Percentiles rank a stretch among this genome's conserved stretches.
These are phyloP conservation scores for Diaporthe destruens DNA, from an alignment of 2,329 filamentous ascomycete genomes.

Conservation along the genomic window DNA sequence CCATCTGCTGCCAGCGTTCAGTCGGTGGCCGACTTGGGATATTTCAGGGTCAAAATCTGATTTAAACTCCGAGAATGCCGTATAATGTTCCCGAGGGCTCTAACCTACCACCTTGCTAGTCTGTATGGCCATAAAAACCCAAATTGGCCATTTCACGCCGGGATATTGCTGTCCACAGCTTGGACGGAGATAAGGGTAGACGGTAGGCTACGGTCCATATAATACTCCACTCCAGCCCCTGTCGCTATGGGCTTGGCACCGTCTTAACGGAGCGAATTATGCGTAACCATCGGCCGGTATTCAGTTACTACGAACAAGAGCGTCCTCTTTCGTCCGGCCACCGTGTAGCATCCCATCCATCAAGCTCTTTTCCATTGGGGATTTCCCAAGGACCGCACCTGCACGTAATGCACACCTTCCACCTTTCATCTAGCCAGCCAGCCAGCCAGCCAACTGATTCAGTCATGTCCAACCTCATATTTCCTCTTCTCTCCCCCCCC, in stretches of 20 bases:
- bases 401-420: not conserved
- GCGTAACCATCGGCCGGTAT: not conserved
- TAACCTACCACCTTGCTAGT: not conserved
- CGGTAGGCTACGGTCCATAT: constrained; percentile 14
- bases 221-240: not conserved
- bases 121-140: not conserved
- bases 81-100: not conserved
- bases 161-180: constrained; percentile 18
- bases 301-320: constrained; percentile 10
- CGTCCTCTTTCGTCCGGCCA: not conserved
- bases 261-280: not conserved
- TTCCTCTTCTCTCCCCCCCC: not conserved
- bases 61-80: not conserved
- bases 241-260: constrained; percentile 13
- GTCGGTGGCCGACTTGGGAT: not conserved
- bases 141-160: constrained; percentile 11
- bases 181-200: not conserved
- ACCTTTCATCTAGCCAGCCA: not conserved
- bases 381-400: not conserved
- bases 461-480: not conserved
- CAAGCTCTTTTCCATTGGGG: not conserved
- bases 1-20: too few relatives aligned
- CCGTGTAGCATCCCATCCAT: constrained; percentile 9
- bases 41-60: too few relatives aligned
- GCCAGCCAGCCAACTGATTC: not conserved